Conservation (phyloP, 176 grass and related monocot genomes). For the Cymbopogon citratus region DNA sequence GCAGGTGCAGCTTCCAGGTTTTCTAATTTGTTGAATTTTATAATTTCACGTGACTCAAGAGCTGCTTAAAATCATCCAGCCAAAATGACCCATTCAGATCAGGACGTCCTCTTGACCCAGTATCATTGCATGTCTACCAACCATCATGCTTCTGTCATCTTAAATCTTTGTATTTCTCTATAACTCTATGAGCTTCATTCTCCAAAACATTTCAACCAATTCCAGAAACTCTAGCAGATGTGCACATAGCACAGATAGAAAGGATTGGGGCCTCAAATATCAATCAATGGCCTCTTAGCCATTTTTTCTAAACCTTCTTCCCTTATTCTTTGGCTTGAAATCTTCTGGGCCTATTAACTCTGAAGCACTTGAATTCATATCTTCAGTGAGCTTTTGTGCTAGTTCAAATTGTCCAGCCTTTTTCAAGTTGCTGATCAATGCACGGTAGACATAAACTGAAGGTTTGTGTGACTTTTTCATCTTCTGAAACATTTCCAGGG, state of each 20-base stretch:
- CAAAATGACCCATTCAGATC: not conserved
- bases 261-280: not conserved
- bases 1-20: not conserved
- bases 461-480: constrained; percentile 62
- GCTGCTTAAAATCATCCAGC: not conserved
- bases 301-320: constrained; percentile 27
- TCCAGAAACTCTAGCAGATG: not conserved
- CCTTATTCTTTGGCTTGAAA: constrained; percentile 44
- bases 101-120: not conserved
- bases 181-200: not conserved
- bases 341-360: constrained; percentile 62
- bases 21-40: not conserved
- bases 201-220: not conserved
- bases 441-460: constrained; percentile 79
- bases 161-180: not conserved
- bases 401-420: constrained; percentile 53
- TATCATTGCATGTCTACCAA: not conserved
- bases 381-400: constrained; percentile 53
- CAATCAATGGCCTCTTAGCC: not conserved
- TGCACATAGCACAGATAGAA: not conserved
- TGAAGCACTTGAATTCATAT: constrained; percentile 55
- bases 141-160: not conserved
- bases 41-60: not conserved
- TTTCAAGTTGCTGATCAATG: constrained; percentile 59
- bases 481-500: constrained; percentile 49